Evolutionary conservation across 345 rosid species (phyloP).

Genomic region (Ceriops decandra): DNA sequence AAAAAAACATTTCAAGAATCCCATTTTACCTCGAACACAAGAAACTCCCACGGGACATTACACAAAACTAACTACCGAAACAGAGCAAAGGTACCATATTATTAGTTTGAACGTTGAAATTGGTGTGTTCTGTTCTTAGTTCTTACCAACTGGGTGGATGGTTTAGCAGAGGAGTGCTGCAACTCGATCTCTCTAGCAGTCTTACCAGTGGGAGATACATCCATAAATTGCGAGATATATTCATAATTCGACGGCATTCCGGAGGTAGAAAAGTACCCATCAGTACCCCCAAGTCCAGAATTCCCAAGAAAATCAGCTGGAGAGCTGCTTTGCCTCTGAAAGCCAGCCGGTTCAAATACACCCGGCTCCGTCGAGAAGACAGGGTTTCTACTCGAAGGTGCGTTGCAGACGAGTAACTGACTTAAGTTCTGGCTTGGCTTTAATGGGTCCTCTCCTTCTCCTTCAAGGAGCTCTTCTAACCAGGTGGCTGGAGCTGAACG

Average conservation of each 20-base stretch:
- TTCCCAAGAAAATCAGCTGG: conserved; percentile 58
- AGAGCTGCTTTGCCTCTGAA: conserved; percentile 67
- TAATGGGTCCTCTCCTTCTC: conserved; percentile 64
- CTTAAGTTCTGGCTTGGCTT: conserved; percentile 65
- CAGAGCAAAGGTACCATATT: neutral
- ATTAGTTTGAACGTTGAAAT: neutral
- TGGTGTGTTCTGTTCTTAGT: neutral
- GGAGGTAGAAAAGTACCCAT: conserved; percentile 46
- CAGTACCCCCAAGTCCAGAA: conserved; percentile 36
- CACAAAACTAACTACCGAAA: neutral
- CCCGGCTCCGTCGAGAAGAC: conserved; percentile 32
- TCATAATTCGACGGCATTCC: conserved; percentile 47
- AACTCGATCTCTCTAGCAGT: conserved; percentile 38
- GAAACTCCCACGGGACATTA: too few species aligned
- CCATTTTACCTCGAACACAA: too few species aligned
- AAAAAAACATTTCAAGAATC: too few species aligned
- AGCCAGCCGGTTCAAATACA: conserved; percentile 18
- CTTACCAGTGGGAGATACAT: conserved; percentile 48
- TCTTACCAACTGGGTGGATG: conserved; percentile 43
- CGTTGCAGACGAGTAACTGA: conserved; percentile 44
- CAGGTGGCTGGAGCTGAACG: conserved; percentile 75
- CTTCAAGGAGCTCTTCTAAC: conserved; percentile 68
- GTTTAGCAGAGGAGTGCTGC: conserved; percentile 33
- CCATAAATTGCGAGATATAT: conserved; percentile 37
- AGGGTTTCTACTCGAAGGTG: conserved; percentile 32